Evolutionary conservation across 176 grass and related monocot genomes (phyloP).

Genomic region (Eleusine coracana): DNA sequence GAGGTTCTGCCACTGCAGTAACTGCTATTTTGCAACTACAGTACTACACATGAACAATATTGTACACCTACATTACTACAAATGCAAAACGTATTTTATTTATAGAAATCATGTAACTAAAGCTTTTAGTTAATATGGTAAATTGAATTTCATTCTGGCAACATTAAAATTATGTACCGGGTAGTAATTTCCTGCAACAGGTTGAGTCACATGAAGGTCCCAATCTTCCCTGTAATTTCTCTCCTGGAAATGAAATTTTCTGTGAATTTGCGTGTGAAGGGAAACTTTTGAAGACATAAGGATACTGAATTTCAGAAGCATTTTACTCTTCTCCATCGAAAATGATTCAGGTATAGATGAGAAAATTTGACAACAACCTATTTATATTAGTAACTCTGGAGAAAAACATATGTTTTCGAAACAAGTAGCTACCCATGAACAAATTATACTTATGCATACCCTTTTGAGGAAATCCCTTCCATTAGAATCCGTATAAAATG

Average conservation of each 20-base stretch:
- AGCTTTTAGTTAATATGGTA: neutral
- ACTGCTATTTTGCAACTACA: neutral
- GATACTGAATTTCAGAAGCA: neutral
- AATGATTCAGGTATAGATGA: slow-evolving; percentile 1
- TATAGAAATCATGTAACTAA: neutral
- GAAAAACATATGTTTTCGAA: neutral
- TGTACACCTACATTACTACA: neutral
- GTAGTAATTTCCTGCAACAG: slow-evolving; percentile 93
- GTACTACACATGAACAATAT: neutral
- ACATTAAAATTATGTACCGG: slow-evolving; percentile 57
- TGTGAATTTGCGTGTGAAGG: slow-evolving; percentile 19
- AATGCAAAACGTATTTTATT: neutral
- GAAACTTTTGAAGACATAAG: neutral
- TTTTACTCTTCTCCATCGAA: neutral
- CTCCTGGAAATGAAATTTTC: slow-evolving; percentile 60
- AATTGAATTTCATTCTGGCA: neutral
- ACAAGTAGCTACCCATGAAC: neutral
- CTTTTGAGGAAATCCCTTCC: slow-evolving; percentile 93
- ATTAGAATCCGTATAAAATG: slow-evolving; percentile 94
- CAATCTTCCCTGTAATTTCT: slow-evolving; percentile 87
- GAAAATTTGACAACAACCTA: neutral
- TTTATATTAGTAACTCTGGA: neutral
- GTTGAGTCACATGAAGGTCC: slow-evolving; percentile 80
- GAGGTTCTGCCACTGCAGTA: neutral
- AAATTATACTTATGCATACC: slow-evolving; percentile 41